Conservation (phyloP, 192 early-diverging fungal genomes). For the Coemansia sp. region DNA sequence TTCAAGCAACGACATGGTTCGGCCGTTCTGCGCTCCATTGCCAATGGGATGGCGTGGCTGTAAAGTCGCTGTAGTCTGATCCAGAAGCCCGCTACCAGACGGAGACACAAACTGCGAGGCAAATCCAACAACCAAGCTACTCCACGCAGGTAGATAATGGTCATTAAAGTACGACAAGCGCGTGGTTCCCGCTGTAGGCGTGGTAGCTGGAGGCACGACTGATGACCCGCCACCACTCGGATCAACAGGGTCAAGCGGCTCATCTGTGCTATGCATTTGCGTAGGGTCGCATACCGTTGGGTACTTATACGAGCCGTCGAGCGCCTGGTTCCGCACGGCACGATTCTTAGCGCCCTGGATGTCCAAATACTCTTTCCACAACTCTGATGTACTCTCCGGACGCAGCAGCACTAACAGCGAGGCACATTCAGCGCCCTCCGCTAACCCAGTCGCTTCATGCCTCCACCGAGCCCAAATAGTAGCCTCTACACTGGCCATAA, state of each 20-base stretch:
- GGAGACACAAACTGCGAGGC: constrained; percentile 58
- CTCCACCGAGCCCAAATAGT: constrained; percentile 61
- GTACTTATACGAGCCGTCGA: constrained; percentile 27
- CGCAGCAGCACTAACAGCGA: constrained; percentile 48
- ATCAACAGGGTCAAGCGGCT: background rate
- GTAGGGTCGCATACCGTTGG: constrained; percentile 13
- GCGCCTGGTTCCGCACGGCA: constrained; percentile 20
- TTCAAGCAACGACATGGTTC: constrained; percentile 52
- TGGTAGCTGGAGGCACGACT: background rate
- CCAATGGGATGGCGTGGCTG: background rate
- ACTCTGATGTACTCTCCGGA: constrained; percentile 23
- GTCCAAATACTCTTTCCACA: constrained; percentile 49
- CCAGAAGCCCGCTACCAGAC: constrained; percentile 44
- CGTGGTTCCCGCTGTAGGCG: background rate
- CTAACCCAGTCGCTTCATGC: constrained; percentile 21
- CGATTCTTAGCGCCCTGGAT: constrained; percentile 50
- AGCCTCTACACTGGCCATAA: constrained; percentile 73
- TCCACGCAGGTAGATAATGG: constrained; percentile 51
- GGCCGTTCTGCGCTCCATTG: constrained; percentile 8
- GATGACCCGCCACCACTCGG: background rate
- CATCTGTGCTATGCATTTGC: background rate
- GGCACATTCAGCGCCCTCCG: constrained; percentile 46
- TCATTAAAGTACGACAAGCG: constrained; percentile 43
- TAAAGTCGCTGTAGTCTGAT: constrained; percentile 6
- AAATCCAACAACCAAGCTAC: constrained; percentile 52